phyloP scores from a whole-genome alignment of 371 early-diverging fungal species.

The Apophysomyces ossiformis region DNA sequence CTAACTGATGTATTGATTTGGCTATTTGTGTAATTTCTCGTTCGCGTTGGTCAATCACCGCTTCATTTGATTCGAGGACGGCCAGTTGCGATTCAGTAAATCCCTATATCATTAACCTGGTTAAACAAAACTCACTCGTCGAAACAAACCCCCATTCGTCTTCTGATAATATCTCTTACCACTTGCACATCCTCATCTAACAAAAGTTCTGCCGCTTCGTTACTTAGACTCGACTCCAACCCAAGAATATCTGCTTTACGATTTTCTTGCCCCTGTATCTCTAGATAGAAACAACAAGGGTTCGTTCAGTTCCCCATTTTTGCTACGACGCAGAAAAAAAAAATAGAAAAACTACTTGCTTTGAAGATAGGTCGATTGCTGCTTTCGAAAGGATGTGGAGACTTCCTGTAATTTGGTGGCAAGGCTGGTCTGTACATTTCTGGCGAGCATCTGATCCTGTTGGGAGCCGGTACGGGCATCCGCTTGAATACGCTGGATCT shows the following conservation, averaged over 20 bases:
- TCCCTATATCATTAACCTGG: conserved; percentile 46
- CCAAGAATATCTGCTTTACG: conserved; percentile 54
- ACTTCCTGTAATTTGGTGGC: conserved; percentile 91
- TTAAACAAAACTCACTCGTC: not conserved
- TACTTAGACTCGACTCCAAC: conserved; percentile 39
- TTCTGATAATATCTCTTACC: conserved; percentile 21
- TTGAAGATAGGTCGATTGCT: conserved; percentile 87
- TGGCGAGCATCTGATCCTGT: conserved; percentile 75
- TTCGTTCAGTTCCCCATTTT: no score
- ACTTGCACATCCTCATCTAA: conserved; percentile 54
- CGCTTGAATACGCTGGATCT: conserved; percentile 76
- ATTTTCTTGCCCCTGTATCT: conserved; percentile 51
- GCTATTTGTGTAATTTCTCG: conserved; percentile 91
- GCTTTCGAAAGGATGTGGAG: conserved; percentile 80
- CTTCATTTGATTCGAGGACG: conserved; percentile 73
- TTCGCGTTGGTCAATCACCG: conserved; percentile 81
- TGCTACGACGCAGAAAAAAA: not conserved
- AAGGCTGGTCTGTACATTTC: conserved; percentile 88
- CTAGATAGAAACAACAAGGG: conserved; percentile 17
- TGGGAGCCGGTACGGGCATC: conserved; percentile 49
- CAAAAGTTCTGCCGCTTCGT: conserved; percentile 50
- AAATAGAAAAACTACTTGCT: conserved; percentile 52
- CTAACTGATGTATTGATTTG: conserved; percentile 89
- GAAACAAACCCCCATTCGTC: not conserved
- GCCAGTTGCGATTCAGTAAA: conserved; percentile 88